phyloP scores from a whole-genome alignment of 805 yeast species.

The Suhomyces tanzawaensis region DNA sequence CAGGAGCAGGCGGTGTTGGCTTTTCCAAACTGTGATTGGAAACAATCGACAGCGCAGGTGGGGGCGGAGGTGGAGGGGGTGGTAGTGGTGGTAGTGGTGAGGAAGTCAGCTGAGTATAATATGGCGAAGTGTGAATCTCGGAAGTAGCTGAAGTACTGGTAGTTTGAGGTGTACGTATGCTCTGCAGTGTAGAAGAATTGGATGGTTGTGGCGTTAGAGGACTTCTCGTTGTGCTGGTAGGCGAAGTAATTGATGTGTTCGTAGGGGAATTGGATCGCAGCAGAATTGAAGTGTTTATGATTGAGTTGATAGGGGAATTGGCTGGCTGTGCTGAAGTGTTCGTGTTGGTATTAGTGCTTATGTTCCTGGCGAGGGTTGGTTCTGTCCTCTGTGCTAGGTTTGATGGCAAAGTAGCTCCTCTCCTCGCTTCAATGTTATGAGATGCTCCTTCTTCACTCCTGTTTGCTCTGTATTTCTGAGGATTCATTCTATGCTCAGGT shows the following conservation, averaged over 20 bases:
- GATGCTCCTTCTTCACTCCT: too few species aligned
- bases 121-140: neutral
- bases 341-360: neutral
- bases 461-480: too few species aligned
- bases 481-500: too few species aligned
- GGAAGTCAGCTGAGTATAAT: neutral
- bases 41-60: neutral
- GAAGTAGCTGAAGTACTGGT: too few species aligned
- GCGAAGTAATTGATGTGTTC: neutral
- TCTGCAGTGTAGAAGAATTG: too few species aligned
- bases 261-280: neutral
- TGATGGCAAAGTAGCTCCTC: too few species aligned
- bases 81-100: neutral
- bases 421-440: too few species aligned
- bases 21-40: neutral
- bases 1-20: neutral
- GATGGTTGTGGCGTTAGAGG: neutral
- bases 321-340: neutral
- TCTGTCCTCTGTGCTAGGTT: too few species aligned
- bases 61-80: neutral
- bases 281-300: neutral
- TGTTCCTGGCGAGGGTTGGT: neutral
- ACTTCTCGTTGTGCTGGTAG: neutral
- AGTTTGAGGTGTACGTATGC: neutral
- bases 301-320: neutral